Evolutionary conservation across 1,139 yeast species (phyloP).

Genomic region (Taphrina confusa): DNA sequence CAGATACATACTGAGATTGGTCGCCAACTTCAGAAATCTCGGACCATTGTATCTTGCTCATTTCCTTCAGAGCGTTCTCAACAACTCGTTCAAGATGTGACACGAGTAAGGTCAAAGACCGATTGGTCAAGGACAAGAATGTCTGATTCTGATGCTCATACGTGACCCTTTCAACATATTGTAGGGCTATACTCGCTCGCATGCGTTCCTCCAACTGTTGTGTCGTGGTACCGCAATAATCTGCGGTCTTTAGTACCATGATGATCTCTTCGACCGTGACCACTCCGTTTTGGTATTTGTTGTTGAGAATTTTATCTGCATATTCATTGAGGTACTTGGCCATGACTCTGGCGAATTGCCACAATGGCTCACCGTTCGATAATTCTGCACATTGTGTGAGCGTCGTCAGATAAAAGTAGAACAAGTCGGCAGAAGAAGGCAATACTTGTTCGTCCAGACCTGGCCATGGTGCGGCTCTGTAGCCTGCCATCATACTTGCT

Average conservation of each 20-base stretch:
- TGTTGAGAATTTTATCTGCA: constrained; percentile 60
- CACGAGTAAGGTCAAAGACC: constrained; percentile 60
- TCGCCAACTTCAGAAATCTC: constrained; percentile 63
- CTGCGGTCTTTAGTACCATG: constrained; percentile 80
- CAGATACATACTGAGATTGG: constrained; percentile 52
- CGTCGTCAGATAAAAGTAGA: constrained; percentile 70
- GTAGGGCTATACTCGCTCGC: constrained; percentile 52
- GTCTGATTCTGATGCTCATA: constrained; percentile 61
- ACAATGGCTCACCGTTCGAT: constrained; percentile 66
- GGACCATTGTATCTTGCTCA: constrained; percentile 77
- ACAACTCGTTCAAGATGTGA: constrained; percentile 63
- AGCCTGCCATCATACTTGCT: constrained; percentile 57
- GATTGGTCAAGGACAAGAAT: constrained; percentile 61
- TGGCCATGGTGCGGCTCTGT: constrained; percentile 41
- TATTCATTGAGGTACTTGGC: constrained; percentile 68
- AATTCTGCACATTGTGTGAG: constrained; percentile 75
- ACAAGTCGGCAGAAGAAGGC: constrained; percentile 82
- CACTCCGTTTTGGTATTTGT: constrained; percentile 56
- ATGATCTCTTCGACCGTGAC: constrained; percentile 59
- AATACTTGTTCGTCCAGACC: constrained; percentile 54
- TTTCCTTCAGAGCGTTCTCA: constrained; percentile 79
- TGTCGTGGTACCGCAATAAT: constrained; percentile 77
- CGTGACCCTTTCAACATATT: constrained; percentile 48
- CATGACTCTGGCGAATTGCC: constrained; percentile 61
- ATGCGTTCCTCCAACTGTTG: constrained; percentile 73